Base-by-base conservation (phyloP, 176 grass and related monocot species). In the Poa pratensis region DNA sequence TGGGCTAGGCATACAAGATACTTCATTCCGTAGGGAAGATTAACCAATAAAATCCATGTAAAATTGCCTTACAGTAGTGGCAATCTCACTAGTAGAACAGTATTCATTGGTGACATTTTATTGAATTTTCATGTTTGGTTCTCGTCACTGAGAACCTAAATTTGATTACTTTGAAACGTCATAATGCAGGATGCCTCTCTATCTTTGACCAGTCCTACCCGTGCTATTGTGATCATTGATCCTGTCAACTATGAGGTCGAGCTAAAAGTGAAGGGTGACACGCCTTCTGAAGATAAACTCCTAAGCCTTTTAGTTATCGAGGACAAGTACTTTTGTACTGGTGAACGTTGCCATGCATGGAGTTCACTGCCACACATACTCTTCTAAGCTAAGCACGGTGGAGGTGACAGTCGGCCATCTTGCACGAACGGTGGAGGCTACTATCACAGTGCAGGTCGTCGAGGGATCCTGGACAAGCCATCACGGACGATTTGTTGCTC, bases 131-230 rank as follows among this genome's bases (percentile, higher is more conserved):
- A 50, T 17, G 70, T 30, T 74, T 50, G 14, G 71, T 74, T 71
- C 71, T 74, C 71, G 17, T 74, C 23, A 28, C 0, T 27, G 15
- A 23, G 3, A 46, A 27, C 13, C n/a, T 3, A 45, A 73, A 48
- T 48, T 49, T 49, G 43, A 73, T 73, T 46, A 16, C 14, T 49
- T 73, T 73, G 23, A 12, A 73, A 48, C 70, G 6, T 63, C 59
- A 73, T 18, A 23, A 49, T 80, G 61, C 78, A 80, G 78, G 78
- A 80, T 66, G 11, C 78, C 6, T 80, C 26, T 80, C 26, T 80
- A 20, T 14, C 14, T 10, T 80, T 80, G 46, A 80, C 78, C 7
- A 61, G 78, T 19, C 43, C 78, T 13, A 50, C 10, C 46, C 78
- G 26, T n/a, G 43, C 78, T 7, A 63, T 80, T 14, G 24, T 63